Evolutionary conservation across 176 grass and related monocot genomes (phyloP).

Genomic region (Alloteropsis semialata): DNA sequence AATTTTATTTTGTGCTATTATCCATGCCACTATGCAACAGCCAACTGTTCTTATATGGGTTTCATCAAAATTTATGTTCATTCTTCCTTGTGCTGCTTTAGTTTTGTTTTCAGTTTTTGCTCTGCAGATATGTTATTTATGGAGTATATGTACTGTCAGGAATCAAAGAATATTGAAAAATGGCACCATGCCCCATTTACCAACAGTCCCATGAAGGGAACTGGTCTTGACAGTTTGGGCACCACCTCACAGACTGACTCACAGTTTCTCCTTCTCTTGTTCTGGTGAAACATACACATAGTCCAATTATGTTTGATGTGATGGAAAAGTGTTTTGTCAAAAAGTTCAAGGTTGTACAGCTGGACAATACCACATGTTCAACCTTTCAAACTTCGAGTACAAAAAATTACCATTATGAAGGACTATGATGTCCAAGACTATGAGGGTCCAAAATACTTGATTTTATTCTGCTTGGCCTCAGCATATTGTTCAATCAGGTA

Average conservation of each 20-base stretch:
- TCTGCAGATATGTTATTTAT: background rate
- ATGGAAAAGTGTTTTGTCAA: background rate
- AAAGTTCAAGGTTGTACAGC: background rate
- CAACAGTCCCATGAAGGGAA: background rate
- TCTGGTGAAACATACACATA: background rate
- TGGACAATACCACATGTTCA: too few relatives aligned
- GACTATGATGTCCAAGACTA: background rate
- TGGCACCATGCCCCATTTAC: background rate
- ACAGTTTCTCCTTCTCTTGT: background rate
- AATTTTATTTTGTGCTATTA: conserved; percentile 6
- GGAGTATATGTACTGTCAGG: background rate
- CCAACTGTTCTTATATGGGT: background rate
- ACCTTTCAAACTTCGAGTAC: too few relatives aligned
- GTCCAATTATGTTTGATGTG: background rate
- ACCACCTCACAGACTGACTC: background rate
- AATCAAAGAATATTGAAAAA: background rate
- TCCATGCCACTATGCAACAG: background rate
- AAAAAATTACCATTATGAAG: background rate
- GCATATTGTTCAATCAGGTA: background rate
- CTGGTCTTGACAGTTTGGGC: background rate
- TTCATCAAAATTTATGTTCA: background rate
- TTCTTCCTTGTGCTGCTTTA: background rate
- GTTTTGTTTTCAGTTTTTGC: background rate
- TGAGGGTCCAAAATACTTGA: too few relatives aligned
- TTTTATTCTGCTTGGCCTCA: background rate